Evolutionary conservation across 2,329 filamentous ascomycete species (phyloP).

Genomic region (Cladosporium sp.): DNA sequence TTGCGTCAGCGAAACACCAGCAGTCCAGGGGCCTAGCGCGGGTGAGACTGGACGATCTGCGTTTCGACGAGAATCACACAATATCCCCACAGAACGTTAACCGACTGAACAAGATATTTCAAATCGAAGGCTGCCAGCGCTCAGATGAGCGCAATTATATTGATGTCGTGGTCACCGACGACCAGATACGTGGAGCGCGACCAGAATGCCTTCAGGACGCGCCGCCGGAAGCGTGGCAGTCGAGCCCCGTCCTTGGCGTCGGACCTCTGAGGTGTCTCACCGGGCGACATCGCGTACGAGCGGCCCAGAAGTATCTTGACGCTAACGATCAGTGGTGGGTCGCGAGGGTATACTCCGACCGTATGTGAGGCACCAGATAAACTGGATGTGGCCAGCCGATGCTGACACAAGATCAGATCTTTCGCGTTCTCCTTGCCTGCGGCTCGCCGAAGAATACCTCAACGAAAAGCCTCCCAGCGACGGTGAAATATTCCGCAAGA

Average conservation of each 20-base stretch:
- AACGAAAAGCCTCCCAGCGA: slow-evolving; percentile 23
- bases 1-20: slow-evolving; percentile 1
- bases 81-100: slow-evolving; percentile 22
- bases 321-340: slow-evolving; percentile 25
- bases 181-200: not conserved
- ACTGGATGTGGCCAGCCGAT: not conserved
- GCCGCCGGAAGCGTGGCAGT: not conserved
- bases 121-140: slow-evolving; percentile 24
- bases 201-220: slow-evolving; percentile 3
- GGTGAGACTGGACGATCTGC: slow-evolving; percentile 19
- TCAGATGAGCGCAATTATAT: slow-evolving; percentile 21
- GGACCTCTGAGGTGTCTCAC: slow-evolving; percentile 20
- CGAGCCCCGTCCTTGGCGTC: not conserved
- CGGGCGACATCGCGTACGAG: slow-evolving; percentile 21
- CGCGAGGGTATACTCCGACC: slow-evolving; percentile 21
- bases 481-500: slow-evolving; percentile 25
- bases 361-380: slow-evolving; percentile 15
- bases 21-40: slow-evolving; percentile 20
- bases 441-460: slow-evolving; percentile 18
- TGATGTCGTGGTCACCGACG: slow-evolving; percentile 15
- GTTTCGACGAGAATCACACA: slow-evolving; percentile 4
- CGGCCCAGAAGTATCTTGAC: slow-evolving; percentile 21
- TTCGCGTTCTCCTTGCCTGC: not conserved
- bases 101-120: slow-evolving; percentile 23
- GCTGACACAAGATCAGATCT: not conserved